Evolutionary conservation across 441 rosid genomes (phyloP).

Genomic region (Aquilaria agallochum): DNA sequence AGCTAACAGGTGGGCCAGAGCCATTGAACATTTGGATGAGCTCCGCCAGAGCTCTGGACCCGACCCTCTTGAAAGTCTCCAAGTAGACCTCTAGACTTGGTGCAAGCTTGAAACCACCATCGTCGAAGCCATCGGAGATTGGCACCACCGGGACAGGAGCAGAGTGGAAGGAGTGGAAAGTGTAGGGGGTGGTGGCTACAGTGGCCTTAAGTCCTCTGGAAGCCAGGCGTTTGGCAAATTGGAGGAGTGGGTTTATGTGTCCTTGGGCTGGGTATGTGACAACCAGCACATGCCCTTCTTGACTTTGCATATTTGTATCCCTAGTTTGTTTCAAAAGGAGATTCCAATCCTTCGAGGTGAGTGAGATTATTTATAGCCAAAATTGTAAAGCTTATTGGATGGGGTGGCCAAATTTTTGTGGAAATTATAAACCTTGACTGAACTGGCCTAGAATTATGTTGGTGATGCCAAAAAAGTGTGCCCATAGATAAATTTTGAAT

Average conservation of each 20-base stretch:
- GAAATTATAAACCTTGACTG: no score
- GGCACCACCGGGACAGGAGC: slow-evolving; percentile 24
- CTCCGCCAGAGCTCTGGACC: slow-evolving; percentile 32
- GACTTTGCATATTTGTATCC: slow-evolving; percentile 17
- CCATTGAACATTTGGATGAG: slow-evolving; percentile 27
- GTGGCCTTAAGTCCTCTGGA: slow-evolving; percentile 25
- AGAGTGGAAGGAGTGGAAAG: slow-evolving; percentile 23
- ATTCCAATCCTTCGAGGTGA: no score
- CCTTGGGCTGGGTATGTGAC: slow-evolving; percentile 37
- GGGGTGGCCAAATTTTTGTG: no score
- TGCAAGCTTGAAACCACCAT: slow-evolving; percentile 35
- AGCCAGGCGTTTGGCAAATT: no score
- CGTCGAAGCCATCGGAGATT: slow-evolving; percentile 47
- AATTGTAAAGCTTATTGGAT: no score
- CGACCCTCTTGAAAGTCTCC: slow-evolving; percentile 31
- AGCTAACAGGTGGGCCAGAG: slow-evolving; percentile 26
- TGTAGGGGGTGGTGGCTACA: slow-evolving; percentile 36
- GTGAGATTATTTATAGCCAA: no score
- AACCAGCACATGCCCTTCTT: slow-evolving; percentile 29
- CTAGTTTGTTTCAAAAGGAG: no score
- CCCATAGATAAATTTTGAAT: no score
- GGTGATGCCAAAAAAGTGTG: no score
- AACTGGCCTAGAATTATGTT: no score
- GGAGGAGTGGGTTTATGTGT: slow-evolving; percentile 38
- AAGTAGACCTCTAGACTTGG: slow-evolving; percentile 28